These are phyloP conservation scores for Hymenoscyphus salicellus DNA, from an alignment of 2,329 filamentous ascomycete species.

Conservation along the genomic window DNA sequence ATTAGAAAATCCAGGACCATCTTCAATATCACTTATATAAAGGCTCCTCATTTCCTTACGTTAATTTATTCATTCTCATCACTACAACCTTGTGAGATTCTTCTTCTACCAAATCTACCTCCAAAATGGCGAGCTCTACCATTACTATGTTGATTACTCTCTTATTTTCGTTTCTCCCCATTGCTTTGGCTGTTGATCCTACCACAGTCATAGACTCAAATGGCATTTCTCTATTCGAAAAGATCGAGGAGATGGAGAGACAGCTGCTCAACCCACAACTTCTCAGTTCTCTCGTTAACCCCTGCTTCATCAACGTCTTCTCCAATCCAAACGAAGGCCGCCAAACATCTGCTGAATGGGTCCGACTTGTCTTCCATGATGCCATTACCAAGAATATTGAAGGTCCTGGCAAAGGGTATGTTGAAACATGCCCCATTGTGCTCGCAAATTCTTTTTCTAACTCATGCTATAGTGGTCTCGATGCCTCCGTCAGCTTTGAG, in stretches of 20 bases:
- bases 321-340: slow-evolving; percentile 7
- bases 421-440: not conserved
- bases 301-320: slow-evolving; percentile 13
- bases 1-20: too few relatives aligned
- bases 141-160: too few relatives aligned
- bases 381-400: slow-evolving; percentile 51
- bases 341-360: slow-evolving; percentile 50
- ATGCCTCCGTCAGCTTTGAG: slow-evolving; percentile 40
- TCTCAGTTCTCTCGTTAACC: slow-evolving; percentile 7
- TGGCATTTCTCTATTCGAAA: slow-evolving; percentile 13
- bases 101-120: too few relatives aligned
- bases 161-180: not conserved
- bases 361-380: slow-evolving; percentile 60
- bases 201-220: not conserved
- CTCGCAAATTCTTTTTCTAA: not conserved
- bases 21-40: too few relatives aligned
- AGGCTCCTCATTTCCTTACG: too few relatives aligned
- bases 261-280: slow-evolving; percentile 8
- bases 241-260: slow-evolving; percentile 11
- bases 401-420: slow-evolving; percentile 18
- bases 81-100: too few relatives aligned
- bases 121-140: too few relatives aligned
- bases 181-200: not conserved
- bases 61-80: too few relatives aligned
- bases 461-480: slow-evolving; percentile 47